Evolutionary conservation across 2,329 filamentous ascomycete species (phyloP), one percentile per base, ranked within the genome.

Genomic region (Alternaria consortialis): DNA sequence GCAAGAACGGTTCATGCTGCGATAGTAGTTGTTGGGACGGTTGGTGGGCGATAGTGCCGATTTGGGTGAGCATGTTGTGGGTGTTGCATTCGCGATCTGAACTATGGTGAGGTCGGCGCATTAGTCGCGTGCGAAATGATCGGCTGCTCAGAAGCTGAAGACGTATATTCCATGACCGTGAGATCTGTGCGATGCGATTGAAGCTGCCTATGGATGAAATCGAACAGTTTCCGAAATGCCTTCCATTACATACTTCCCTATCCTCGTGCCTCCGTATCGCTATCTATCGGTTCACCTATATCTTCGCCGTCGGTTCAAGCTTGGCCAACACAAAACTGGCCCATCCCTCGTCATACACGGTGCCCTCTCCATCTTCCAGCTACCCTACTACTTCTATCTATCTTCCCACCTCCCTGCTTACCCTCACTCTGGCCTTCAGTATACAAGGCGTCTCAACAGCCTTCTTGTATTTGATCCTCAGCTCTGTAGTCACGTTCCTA

Each of bases 351-450:
- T 69, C 72, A 53, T 67, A 72, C 3, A 74, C 62, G 5, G 57
- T 68, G 7, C 68, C 72, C 4, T 58, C 34, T 5, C 72, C 72
- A 62, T 75, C 66, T 40, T 76, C 70, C 2, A 74, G 32, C 65
- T 62, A 70, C 2, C 62, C 68, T 11, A 65, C 54, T 7, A 62
- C 61, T 51, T 73, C 67, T 27, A 72, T 55, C 64, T 65, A 73
- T 42, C 66, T 60, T 4, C 72, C 72, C 34, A 58, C 63, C 60
- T 72, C 71, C 46, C 59, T 62, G 20, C 67, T 58, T 9, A 74
- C 31, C 50, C 67, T 70, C 17, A 62, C 65, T 27, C 70, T 59
- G 39, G 58, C 62, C 29, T 71, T 54, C 37, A 73, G 27, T 8
- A 74, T 63, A 42, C 62, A 60, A 4, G 71, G 73, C 25, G 72